A percentile compares a stretch with the other conserved stretches of the same genome.
phyloP scores from a whole-genome alignment of 768 basidiomycete genomes.

The Lentinus brumalis region DNA sequence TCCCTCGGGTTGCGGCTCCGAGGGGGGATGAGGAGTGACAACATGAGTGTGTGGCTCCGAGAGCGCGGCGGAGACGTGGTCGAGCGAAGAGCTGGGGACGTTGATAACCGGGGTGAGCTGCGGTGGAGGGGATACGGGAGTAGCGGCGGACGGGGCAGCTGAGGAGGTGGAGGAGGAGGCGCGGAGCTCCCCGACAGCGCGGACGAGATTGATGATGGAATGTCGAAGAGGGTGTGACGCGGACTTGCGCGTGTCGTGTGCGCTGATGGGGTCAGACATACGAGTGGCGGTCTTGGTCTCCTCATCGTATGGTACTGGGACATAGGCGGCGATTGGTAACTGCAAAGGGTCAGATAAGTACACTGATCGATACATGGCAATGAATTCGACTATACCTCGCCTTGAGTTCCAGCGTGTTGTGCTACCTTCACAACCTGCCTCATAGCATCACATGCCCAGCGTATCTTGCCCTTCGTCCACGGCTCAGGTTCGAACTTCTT shows the following conservation, averaged over 20 bases:
- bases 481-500: constrained; percentile 65
- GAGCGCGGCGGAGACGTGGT: constrained; percentile 15
- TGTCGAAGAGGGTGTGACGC: no score
- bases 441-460: constrained; percentile 80
- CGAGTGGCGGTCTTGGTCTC: constrained; percentile 3
- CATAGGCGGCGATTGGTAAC: constrained; percentile 76
- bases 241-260: no score
- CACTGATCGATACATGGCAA: not conserved
- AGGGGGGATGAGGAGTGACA: not conserved
- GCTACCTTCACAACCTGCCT: constrained; percentile 52
- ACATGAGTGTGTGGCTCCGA: constrained; percentile 9
- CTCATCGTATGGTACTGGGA: constrained; percentile 56
- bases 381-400: constrained; percentile 52
- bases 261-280: no score
- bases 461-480: constrained; percentile 66
- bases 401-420: constrained; percentile 42
- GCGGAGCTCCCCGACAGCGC: no score
- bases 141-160: constrained; percentile 4
- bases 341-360: constrained; percentile 28
- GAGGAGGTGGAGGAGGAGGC: not conserved
- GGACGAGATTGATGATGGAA: no score
- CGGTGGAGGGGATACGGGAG: not conserved
- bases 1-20: not conserved
- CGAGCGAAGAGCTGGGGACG: not conserved
- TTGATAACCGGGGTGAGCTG: constrained; percentile 4